These are phyloP conservation scores for Microdochium paspali DNA, from an alignment of 2,329 filamentous ascomycete genomes.

Conservation along the genomic window DNA sequence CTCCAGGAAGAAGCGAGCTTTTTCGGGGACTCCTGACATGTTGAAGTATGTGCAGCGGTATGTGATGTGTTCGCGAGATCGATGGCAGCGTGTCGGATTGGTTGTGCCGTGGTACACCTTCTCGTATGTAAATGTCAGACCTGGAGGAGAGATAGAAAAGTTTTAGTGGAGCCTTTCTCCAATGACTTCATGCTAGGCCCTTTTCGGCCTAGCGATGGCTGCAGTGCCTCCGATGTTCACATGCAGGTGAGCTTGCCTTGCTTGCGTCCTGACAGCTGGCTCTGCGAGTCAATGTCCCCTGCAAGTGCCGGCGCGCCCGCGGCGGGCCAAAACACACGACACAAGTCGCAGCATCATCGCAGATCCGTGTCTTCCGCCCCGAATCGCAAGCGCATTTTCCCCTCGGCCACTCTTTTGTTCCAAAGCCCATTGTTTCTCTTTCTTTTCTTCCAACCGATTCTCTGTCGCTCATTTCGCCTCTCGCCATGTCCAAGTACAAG, in stretches of 20 bases:
- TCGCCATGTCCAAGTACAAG: conserved; percentile 39
- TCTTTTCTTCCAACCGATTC: conserved; percentile 1
- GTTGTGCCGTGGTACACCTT: too few relatives aligned
- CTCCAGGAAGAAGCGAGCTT: conserved; percentile 91
- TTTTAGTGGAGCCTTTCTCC: conserved; percentile 1
- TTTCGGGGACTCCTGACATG: conserved; percentile 84
- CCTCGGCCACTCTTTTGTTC: neutral
- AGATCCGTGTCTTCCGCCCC: neutral
- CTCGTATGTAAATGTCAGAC: conserved; percentile 3
- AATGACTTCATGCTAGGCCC: neutral
- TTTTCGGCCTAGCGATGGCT: too few relatives aligned
- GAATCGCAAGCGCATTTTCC: neutral
- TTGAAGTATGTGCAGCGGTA: neutral
- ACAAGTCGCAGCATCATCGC: neutral
- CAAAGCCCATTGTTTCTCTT: neutral
- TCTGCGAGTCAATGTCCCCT: too few relatives aligned
- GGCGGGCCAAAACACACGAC: neutral
- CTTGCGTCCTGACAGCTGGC: neutral
- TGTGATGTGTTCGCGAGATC: neutral
- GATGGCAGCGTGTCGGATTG: neutral
- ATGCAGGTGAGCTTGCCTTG: neutral
- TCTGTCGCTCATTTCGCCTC: conserved; percentile 1
- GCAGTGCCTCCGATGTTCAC: too few relatives aligned
- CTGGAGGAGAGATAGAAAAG: neutral
- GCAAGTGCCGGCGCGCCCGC: neutral